Base-by-base conservation (phyloP, 1,139 yeast genomes). In the Eremothecium cymbalariae region DNA sequence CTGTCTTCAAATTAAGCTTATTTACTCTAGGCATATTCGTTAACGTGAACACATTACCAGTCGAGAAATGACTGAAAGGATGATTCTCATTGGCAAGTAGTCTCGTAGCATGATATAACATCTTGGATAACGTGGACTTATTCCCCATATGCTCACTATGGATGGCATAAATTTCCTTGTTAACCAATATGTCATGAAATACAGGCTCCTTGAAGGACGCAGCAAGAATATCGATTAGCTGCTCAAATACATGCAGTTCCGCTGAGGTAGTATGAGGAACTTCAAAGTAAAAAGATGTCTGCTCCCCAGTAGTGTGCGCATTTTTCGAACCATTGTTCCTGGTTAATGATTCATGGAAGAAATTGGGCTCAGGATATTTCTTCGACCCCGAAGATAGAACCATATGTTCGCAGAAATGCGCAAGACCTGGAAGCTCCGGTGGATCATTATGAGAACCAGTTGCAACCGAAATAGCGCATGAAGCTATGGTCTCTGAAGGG, bases 371-470 rank as follows among this genome's bases (percentile, higher is more conserved):
- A 0, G 83, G 78, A 41, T 57, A 72, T 26, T 65, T 59, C 39
- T 69, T 70, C 0, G 82, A 70, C 1, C 83, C 82, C 32, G 70
- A 63, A 8, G 57, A 47, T 33, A 76, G 67, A 1, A 80, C 44
- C 68, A 74, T 65, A 53, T 81, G 90, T 42, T 81, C 90, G 51
- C 85, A 77, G 28, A 80, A 62, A 57, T 81, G 93, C 0, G 90
- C 88, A 24, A 80, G 45, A 0, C 90, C 90, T 0, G 69, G 68
- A 1, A 68, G 35, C 2, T 62, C 60, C 3, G 57, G 60, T 1
- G 82, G 79, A 45, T 81, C 88, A 34, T 69, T 63, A 47, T 70
- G 71, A 1, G 85, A 74, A 1, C 90, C 90, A 0, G 77, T 51
- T 1, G 72, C 72, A 0, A 79, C 74, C 13, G 79, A 63, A 3